Evolutionary conservation across 345 rosid genomes (phyloP).

Genomic region (Eucalyptus sp.): DNA sequence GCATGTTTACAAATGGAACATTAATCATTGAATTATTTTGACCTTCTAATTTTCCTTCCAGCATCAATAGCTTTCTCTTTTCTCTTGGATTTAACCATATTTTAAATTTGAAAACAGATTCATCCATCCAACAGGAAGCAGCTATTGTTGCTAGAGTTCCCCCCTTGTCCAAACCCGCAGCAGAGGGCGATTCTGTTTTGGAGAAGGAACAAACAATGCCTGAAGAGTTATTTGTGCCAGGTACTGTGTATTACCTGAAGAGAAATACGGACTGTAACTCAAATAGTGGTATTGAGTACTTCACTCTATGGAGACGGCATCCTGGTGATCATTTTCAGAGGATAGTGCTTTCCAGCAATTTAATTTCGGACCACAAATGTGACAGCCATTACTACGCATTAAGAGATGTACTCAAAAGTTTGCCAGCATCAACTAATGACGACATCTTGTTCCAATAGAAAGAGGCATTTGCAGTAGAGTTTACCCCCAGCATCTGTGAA

Average conservation of each 20-base stretch:
- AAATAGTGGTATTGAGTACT: constrained; percentile 31
- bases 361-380: constrained; percentile 83
- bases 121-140: constrained; percentile 1
- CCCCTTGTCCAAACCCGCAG: not conserved
- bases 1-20: not conserved
- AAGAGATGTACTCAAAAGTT: constrained; percentile 79
- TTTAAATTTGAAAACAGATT: constrained; percentile 9
- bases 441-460: constrained; percentile 29
- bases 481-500: not conserved
- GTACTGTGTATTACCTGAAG: constrained; percentile 64
- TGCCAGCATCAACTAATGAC: constrained; percentile 24
- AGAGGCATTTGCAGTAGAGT: not conserved
- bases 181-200: constrained; percentile 1
- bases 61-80: not conserved
- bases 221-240: constrained; percentile 76
- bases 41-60: not conserved
- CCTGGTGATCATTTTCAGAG: constrained; percentile 83
- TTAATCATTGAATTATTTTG: not conserved
- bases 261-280: constrained; percentile 20
- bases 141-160: not conserved
- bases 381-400: constrained; percentile 81
- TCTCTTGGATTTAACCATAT: not conserved
- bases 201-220: constrained; percentile 5
- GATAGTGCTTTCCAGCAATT: constrained; percentile 71
- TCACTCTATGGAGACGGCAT: constrained; percentile 71